Evolutionary conservation across 202 grass and related monocot species (phyloP).

Genomic region (Saccharum hybrid): DNA sequence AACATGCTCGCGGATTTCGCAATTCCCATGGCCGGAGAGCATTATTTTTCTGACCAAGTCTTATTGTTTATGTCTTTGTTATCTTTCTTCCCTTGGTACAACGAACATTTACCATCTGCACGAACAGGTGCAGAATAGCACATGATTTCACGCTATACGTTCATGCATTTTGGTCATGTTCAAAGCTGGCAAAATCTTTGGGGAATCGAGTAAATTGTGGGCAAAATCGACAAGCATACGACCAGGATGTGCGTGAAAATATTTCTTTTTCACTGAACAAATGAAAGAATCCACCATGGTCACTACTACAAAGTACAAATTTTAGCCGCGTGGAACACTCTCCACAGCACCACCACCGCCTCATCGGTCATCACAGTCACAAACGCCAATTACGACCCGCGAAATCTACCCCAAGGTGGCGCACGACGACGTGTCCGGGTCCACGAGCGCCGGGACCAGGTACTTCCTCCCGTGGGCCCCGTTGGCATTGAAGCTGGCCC

Average conservation of each 20-base stretch:
- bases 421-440: constrained; percentile 80
- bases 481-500: constrained; percentile 82
- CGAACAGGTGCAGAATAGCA: neutral
- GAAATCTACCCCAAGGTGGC: constrained; percentile 69
- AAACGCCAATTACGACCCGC: neutral
- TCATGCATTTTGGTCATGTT: neutral
- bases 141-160: neutral
- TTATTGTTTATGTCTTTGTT: neutral
- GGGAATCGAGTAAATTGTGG: neutral
- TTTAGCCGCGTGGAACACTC: constrained; percentile 36
- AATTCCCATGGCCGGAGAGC: neutral
- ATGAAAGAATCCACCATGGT: constrained; percentile 75
- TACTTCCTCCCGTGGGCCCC: constrained; percentile 77
- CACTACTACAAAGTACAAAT: constrained; percentile 19
- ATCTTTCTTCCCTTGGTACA: neutral
- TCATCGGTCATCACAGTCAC: neutral
- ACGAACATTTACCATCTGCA: neutral
- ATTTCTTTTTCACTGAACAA: constrained; percentile 74
- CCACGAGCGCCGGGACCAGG: constrained; percentile 79
- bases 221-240: neutral
- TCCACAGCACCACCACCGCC: constrained; percentile 1
- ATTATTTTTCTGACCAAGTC: neutral
- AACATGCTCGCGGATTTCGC: constrained; percentile 39
- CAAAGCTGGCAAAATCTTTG: neutral
- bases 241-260: neutral